phyloP scores from a whole-genome alignment of 2,329 filamentous ascomycete species.

The Verticillium albo-atrum region DNA sequence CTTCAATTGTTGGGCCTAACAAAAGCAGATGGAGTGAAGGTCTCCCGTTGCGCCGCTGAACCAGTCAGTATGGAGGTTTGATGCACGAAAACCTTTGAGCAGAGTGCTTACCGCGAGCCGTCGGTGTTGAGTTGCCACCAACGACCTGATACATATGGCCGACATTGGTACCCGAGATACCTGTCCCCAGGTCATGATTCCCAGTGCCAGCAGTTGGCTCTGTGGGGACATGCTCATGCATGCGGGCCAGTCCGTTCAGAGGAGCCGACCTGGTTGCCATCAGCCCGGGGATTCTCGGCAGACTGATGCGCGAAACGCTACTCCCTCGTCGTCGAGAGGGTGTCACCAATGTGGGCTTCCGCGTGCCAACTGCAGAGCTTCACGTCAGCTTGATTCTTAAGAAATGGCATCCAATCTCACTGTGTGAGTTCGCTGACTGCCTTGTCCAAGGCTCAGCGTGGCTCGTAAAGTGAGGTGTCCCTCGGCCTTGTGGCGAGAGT shows the following conservation, averaged over 20 bases:
- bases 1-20: neutral
- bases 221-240: conserved; percentile 2
- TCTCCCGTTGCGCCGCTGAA: neutral
- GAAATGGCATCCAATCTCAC: conserved; percentile 5
- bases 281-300: conserved; percentile 24
- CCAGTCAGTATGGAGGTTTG: neutral
- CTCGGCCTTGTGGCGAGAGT: neutral
- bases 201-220: neutral
- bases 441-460: conserved; percentile 7
- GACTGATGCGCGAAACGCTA: conserved; percentile 15
- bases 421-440: conserved; percentile 6
- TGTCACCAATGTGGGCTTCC: conserved; percentile 20
- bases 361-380: conserved; percentile 17
- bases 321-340: conserved; percentile 22
- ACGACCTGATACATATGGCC: neutral
- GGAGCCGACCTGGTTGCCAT: conserved; percentile 20
- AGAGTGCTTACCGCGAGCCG: neutral
- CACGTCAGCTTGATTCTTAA: neutral
- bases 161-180: conserved; percentile 5
- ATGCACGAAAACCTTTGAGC: neutral
- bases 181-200: conserved; percentile 3
- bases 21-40: neutral
- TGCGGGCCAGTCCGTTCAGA: conserved; percentile 2
- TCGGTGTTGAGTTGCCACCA: neutral
- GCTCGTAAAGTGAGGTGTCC: neutral